Evolutionary conservation across 352 stramenopile genomes (phyloP), one percentile per base, ranked within the genome.

Genomic region (Phytophthora syringae): DNA sequence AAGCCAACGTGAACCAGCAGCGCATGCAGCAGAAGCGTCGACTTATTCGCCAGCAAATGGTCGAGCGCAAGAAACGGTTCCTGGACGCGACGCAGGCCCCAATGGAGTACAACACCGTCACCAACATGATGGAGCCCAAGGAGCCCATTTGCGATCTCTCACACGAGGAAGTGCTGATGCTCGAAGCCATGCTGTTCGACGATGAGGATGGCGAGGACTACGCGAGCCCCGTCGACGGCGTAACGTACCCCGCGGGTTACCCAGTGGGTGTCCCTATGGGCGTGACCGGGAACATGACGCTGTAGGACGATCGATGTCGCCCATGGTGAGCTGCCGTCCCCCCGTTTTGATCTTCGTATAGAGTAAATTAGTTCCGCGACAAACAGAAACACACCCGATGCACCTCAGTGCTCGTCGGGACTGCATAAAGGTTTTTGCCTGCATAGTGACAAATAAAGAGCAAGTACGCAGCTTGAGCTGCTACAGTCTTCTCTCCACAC

Each of bases 1-100:
- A 82, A 22, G 84, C 84, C 62, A 93, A 93, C 60, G 74, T 86
- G 53, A 86, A 87, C 55, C 84, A 93, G 67, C 78, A 86, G n/a
- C 84, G 84, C 7, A 79, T 90, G 54, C 80, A 93, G 39, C 67
- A 80, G 48, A 79, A 83, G 58, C 76, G 72, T 18, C 76, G 78
- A 1, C 70, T 80, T 52, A 72, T 74, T 50, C 64, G 69, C 21
- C 73, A 81, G 55, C 73, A 79, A 72, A 81, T 79, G 73, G 48
- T 77, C n/a, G 73, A 81, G 66, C 73, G 70, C 52, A 81, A 81
- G 66, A 81, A 81, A 42, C 73, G 73, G 36, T 77, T 81, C 56
- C 70, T 81, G 70, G 73, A 81, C 25, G 70, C 73, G 30, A 59
- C 61, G 15, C 66, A 77, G 53, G 57, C 43, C 13, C 69, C 73